phyloP scores from a whole-genome alignment of 2,329 filamentous ascomycete species.

The Diaporthe caulivora region DNA sequence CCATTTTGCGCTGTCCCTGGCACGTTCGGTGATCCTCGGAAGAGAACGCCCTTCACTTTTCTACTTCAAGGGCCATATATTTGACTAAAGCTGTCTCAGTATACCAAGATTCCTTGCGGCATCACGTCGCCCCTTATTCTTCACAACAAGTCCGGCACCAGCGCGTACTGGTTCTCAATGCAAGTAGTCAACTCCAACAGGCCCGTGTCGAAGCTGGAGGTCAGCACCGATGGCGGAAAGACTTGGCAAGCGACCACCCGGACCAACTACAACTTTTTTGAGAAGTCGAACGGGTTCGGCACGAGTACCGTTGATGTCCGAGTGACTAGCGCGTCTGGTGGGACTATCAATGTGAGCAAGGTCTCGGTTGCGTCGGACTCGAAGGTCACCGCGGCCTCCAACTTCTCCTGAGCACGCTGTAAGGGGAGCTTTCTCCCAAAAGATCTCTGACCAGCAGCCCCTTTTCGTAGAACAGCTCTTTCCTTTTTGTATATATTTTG shows the following conservation, averaged over 20 bases:
- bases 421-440: neutral
- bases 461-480: neutral
- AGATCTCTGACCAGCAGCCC: neutral
- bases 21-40: neutral
- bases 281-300: conserved; percentile 69
- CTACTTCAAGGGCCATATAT: neutral
- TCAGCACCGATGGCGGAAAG: conserved; percentile 69
- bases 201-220: conserved; percentile 67
- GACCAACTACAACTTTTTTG: conserved; percentile 71
- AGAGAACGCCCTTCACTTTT: too few species aligned
- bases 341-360: conserved; percentile 62
- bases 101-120: conserved; percentile 54
- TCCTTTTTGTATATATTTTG: conserved; percentile 35
- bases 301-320: conserved; percentile 65
- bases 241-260: conserved; percentile 70
- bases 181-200: conserved; percentile 75
- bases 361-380: conserved; percentile 56
- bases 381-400: conserved; percentile 47
- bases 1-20: neutral
- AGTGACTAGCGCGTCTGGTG: conserved; percentile 66
- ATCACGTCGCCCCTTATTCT: conserved; percentile 57
- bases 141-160: conserved; percentile 59
- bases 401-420: conserved; percentile 46
- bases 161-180: conserved; percentile 62
- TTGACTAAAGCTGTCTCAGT: conserved; percentile 39